Percentiles rank a stretch among this genome's conserved stretches.
Evolutionary conservation across 192 early-diverging fungal species (phyloP).

Genomic region (Pecoramyces ruminantium): DNA sequence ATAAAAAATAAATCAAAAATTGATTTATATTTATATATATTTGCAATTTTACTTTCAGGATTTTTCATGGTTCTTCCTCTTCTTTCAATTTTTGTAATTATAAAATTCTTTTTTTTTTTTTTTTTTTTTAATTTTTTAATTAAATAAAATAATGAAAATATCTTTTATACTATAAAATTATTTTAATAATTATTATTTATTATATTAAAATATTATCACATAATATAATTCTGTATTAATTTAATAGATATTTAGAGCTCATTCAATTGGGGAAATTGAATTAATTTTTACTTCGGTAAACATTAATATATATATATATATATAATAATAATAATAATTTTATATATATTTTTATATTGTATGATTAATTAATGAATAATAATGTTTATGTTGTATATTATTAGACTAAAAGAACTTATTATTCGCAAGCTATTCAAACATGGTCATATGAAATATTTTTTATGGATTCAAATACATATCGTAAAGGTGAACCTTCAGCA

Average conservation of each 20-base stretch:
- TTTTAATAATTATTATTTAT: too few species aligned
- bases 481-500: background rate
- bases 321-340: too few species aligned
- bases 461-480: background rate
- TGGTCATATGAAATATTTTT: background rate
- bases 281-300: background rate
- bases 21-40: background rate
- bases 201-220: too few species aligned
- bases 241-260: background rate
- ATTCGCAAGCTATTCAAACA: background rate
- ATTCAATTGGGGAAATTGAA: background rate
- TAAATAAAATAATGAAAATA: too few species aligned
- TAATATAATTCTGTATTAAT: background rate
- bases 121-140: too few species aligned
- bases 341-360: too few species aligned
- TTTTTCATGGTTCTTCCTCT: background rate
- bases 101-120: too few species aligned
- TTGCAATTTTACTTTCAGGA: background rate
- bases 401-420: background rate
- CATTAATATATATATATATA: background rate
- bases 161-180: too few species aligned
- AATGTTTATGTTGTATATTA: too few species aligned
- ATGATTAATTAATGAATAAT: too few species aligned
- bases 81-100: too few species aligned
- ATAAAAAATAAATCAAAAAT: background rate